Evolutionary conservation across 371 early-diverging fungal species (phyloP).

Genomic region (Rhizopus microsporus): DNA sequence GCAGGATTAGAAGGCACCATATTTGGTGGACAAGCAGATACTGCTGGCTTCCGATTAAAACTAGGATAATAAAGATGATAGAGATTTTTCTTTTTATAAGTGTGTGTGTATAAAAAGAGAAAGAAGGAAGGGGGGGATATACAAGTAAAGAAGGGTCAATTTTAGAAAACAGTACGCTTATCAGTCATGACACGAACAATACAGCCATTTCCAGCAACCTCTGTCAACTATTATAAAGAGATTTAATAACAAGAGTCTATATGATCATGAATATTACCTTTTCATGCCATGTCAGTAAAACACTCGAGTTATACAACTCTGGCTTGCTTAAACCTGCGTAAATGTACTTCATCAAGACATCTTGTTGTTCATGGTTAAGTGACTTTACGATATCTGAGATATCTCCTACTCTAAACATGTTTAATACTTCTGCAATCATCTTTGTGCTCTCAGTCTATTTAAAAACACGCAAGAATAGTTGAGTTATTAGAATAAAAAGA

Average conservation of each 20-base stretch:
- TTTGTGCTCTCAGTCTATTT: conserved; percentile 67
- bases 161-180: conserved; percentile 66
- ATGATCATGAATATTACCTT: conserved; percentile 55
- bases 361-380: conserved; percentile 66
- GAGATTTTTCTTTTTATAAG: conserved; percentile 2
- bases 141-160: background rate
- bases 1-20: conserved; percentile 52
- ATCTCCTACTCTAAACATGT: conserved; percentile 69
- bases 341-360: conserved; percentile 87
- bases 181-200: conserved; percentile 92
- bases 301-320: conserved; percentile 78
- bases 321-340: conserved; percentile 90
- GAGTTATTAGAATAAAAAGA: background rate
- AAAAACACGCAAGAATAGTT: background rate
- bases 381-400: conserved; percentile 61
- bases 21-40: conserved; percentile 57
- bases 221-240: conserved; percentile 61
- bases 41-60: conserved; percentile 59
- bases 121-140: background rate
- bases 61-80: conserved; percentile 26
- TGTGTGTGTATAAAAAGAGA: conserved; percentile 2
- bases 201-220: conserved; percentile 82
- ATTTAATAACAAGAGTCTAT: too few species aligned
- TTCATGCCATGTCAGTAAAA: conserved; percentile 90
- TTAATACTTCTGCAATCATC: conserved; percentile 80